Base-by-base conservation (phyloP, 1,284 basidiomycete genomes). In the Boletus semigastroideus region DNA sequence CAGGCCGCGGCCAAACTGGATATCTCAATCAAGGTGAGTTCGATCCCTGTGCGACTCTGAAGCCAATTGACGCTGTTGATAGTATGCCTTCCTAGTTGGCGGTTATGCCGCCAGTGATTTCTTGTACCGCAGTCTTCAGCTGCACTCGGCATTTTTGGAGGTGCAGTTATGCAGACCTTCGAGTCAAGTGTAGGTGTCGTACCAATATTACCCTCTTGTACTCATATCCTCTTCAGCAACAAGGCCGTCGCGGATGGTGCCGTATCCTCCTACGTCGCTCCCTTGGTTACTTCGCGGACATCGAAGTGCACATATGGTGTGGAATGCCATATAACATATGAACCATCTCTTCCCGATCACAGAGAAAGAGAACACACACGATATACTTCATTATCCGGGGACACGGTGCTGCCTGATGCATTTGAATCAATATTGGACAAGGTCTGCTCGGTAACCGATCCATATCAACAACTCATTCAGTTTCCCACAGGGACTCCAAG, bases 21-120 rank as follows among this genome's bases (percentile, higher is more conserved):
- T 16, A 66, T 68, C 11, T 58, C 62, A n/a, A 52, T 52, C 40
- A 52, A 37, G 28, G 50, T 50, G 27, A 31, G 40, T 1, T 31
- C 11, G 17, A 6, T 11, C 36, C 6, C 1, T 5, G 14, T 4
- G 13, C 42, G 5, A 1, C 8, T 31, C 11, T 62, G 8, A 9
- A 1, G 16, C 4, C 11, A 30, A 7, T 37, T 25, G 4, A 11
- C 4, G 4, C 4, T 16, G 19, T 28, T 6, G 20, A 30, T 37
- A 56, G 51, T 17, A 61, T 33, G 37, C 28, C 7, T 42, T 48
- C 49, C 58, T 74, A 8, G 69, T 73, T 6, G 78, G 78, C 4
- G 78, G 78, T 14, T 79, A 77, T 54, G 76, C 74, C 1, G 76
- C 76, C 6, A 79, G 74, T 51, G 74, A 78, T 33, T 78, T 73